Evolutionary conservation across 1,139 yeast species (phyloP), one percentile per base, ranked within the genome.

Genomic region (Nakaseomyces glabratus): DNA sequence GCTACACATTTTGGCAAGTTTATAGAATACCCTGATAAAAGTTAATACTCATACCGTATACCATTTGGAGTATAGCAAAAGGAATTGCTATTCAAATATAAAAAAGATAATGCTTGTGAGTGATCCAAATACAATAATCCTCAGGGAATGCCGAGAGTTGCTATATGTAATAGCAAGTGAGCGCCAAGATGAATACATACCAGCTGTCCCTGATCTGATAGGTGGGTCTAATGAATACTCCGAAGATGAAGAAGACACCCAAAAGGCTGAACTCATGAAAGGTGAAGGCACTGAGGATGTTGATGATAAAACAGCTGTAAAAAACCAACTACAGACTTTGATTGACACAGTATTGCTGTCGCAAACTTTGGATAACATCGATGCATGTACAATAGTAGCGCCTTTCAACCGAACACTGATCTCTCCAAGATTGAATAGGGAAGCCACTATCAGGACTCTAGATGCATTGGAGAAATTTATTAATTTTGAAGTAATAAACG

Each of bases 391-490:
- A 12, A 15, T 26, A 6, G 21, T 26, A 2, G 30, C 17, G 10
- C 30, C 30, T 8, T 26, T 26, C 21, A 26, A 17, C 6, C 17
- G 30, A 11, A 21, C 30, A 6, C 14, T 26, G 8, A 26, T 16
- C 8, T 17, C 30, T 4, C 21, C 11, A 17, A 17, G 17, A 8
- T 17, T 18, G 6, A 17, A 14, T 7, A 17, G 30, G 14, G 11
- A 17, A 26, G 30, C 30, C 5, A 26, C 97, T 0, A 70, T 82
- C 4, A 61, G 82, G 41, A 86, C 96, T 1, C 65, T 90, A 38
- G 71, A 72, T 36, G 73, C 96, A 3, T 62, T 90, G 17, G 65
- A 79, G 24, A 85, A 82, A 55, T 52, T 66, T 35, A 70, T 86
- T 46, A 69, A 71, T 34, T 81, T 82, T 54, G 73, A 63, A 4